Evolutionary conservation across 2,329 filamentous ascomycete genomes (phyloP), one percentile per base, ranked within the genome.

Genomic region (Kalmusia sp.): DNA sequence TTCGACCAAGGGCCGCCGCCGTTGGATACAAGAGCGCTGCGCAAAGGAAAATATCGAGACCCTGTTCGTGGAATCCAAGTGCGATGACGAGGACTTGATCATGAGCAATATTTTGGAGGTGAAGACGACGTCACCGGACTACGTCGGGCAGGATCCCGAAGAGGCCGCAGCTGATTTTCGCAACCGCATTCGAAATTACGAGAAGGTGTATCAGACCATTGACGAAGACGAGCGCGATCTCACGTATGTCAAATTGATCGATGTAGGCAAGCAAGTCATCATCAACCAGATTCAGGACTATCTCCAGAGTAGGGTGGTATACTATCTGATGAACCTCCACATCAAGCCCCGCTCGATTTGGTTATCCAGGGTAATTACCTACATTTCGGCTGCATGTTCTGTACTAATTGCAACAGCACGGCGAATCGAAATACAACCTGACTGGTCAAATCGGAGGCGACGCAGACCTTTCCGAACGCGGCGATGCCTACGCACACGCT

Each of bases 251-350:
- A 98, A 99, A 78, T 89, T 99, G 71, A 96, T 98, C 82, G 89
- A 99, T 69, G 92, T 98, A 11, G 93, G 95, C 54, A 91, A 91
- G 63, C 92, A 96, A 70, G 93, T 98, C 71, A 95, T 98, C 69
- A 98, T 99, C 84, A 99, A 98, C 78, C 88, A 90, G 71, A 96
- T 99, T 69, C 89, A 92, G 71, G 95, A 99, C 76, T 99, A 99
- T 71, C 82, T 99, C 24, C 95, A 97, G 74, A 96, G 92, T 74
- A 88, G 95, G 52, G 88, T 99, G 38, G 93, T 99, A 39, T 99
- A 99, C 77, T 99, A 97, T 73, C 86, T 98, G 53, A 97, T 98
- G 88, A 99, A 98, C 73, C 82, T 99, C 33, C 95, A 99, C 77
- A 99, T 99, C 74, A 93, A 93, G 60, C 93, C 93, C 15, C 87